Conservation (phyloP, 1,284 basidiomycete genomes). For the Ganoderma multipileum region DNA sequence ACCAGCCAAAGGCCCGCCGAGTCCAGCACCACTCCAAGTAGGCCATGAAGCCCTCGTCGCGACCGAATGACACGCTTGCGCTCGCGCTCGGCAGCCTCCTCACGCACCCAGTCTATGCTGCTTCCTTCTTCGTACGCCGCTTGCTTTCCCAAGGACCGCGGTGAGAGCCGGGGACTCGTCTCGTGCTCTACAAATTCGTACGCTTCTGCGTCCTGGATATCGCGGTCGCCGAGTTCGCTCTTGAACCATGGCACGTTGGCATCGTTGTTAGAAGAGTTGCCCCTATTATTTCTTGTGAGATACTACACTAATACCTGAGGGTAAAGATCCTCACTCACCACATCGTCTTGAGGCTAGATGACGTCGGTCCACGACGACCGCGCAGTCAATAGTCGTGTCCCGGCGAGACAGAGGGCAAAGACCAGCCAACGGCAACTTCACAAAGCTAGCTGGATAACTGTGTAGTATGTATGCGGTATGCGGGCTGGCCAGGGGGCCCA, state of each 20-base stretch:
- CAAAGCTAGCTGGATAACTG: background rate
- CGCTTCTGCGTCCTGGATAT: slow-evolving; percentile 33
- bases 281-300: slow-evolving; percentile 4
- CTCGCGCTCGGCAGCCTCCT: slow-evolving; percentile 69
- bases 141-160: slow-evolving; percentile 22
- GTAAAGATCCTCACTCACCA: background rate
- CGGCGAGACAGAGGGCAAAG: background rate
- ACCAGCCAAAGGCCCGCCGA: slow-evolving; percentile 72
- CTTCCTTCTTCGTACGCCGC: slow-evolving; percentile 57
- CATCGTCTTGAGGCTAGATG: background rate
- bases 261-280: slow-evolving; percentile 11
- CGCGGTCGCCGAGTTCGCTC: slow-evolving; percentile 7
- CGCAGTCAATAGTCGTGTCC: background rate
- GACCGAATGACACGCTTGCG: slow-evolving; percentile 57
- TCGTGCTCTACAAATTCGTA: slow-evolving; percentile 31
- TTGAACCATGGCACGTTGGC: slow-evolving; percentile 27
- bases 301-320: background rate
- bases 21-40: slow-evolving; percentile 62
- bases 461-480: background rate
- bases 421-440: background rate
- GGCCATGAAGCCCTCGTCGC: slow-evolving; percentile 60
- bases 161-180: slow-evolving; percentile 16
- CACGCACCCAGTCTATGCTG: slow-evolving; percentile 76
- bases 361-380: background rate
- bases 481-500: too few relatives aligned